These are phyloP conservation scores for Malassezia sympodialis DNA, from an alignment of 1,284 basidiomycete species.

Conservation along the genomic window DNA sequence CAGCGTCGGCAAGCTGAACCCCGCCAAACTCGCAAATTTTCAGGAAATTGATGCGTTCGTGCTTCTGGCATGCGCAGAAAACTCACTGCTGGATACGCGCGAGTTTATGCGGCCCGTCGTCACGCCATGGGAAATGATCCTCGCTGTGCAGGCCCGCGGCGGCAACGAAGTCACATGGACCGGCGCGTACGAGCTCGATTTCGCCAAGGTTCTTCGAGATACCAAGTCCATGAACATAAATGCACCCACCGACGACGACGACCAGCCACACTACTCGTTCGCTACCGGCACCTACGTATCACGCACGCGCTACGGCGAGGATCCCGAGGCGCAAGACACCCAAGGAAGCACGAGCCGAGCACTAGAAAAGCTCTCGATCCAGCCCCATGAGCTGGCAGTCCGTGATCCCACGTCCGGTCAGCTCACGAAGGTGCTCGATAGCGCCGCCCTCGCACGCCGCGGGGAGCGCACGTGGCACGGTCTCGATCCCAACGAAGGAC, in stretches of 20 bases:
- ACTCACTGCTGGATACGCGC: slow-evolving; percentile 70
- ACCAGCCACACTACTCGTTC: slow-evolving; percentile 61
- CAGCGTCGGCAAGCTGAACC: slow-evolving; percentile 88
- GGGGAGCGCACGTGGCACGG: slow-evolving; percentile 67
- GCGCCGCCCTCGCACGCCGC: slow-evolving; percentile 55
- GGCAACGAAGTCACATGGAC: slow-evolving; percentile 55
- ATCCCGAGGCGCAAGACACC: slow-evolving; percentile 23
- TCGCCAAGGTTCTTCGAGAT: slow-evolving; percentile 46
- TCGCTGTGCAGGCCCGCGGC: slow-evolving; percentile 57
- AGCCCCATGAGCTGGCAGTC: slow-evolving; percentile 51
- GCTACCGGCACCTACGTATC: slow-evolving; percentile 76
- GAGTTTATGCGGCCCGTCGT: slow-evolving; percentile 84
- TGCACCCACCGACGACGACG: slow-evolving; percentile 51
- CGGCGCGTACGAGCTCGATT: slow-evolving; percentile 70
- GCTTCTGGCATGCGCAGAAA: slow-evolving; percentile 86
- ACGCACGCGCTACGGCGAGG: slow-evolving; percentile 57
- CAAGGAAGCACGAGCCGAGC: neutral
- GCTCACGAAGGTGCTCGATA: slow-evolving; percentile 51
- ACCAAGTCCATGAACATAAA: slow-evolving; percentile 3
- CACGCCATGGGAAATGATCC: slow-evolving; percentile 81
- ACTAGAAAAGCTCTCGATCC: neutral
- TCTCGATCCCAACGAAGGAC: slow-evolving; percentile 66
- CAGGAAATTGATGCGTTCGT: slow-evolving; percentile 93
- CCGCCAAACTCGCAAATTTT: slow-evolving; percentile 90
- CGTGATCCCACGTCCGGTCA: slow-evolving; percentile 58